Base-by-base conservation (phyloP, 208 protist genomes). In the Trypanosomatidae sp. region DNA sequence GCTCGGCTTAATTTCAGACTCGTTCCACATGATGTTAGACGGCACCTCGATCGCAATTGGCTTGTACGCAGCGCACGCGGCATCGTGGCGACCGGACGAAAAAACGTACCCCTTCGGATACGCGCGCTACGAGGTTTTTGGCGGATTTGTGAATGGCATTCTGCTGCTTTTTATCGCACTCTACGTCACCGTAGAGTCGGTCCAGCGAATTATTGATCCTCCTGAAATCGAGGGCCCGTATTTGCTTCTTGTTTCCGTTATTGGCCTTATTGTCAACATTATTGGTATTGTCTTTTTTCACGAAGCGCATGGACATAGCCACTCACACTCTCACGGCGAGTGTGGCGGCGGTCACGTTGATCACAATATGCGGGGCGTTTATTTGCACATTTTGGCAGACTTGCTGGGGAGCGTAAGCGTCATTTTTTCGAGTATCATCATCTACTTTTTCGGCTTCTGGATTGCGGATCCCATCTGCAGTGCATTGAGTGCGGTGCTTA, bases 1-100 rank as follows among this genome's bases (percentile, higher is more conserved):
- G 25, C 59, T 96, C 0, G 97, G 97, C 17, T 76, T 99, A 2
- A 95, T 99, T 56, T 97, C 95, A 0, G 98, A 99, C 87, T 91
- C 93, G 4, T 98, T 98, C 71, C 98, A 99, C 81, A 99, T 99
- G 98, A 80, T 99, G 17, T 94, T 99, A 33, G 98, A 99, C 74
- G 97, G 89, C 6, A 89, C 88, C 9, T 98, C 98, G 0, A 82
- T 99, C 13, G 84, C 80, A 22, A 96, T 99, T 76, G 98, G 95
- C 1, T 83, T 99, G 13, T 90, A 87, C 59, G 96, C 97, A 1
- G 84, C 89, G 8, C 91, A 97, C 73, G 97, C 99, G 5, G 93
- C 98, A 33, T 96, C 94, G 66, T 98, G 95, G 87, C 77, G 74
- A 47, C 50, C 83, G 44, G 85, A 97, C 44, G 88, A 95, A 75